These are phyloP conservation scores for Casuarina equisetifolia DNA, from an alignment of 306 rosid species.

Conservation along the genomic window DNA sequence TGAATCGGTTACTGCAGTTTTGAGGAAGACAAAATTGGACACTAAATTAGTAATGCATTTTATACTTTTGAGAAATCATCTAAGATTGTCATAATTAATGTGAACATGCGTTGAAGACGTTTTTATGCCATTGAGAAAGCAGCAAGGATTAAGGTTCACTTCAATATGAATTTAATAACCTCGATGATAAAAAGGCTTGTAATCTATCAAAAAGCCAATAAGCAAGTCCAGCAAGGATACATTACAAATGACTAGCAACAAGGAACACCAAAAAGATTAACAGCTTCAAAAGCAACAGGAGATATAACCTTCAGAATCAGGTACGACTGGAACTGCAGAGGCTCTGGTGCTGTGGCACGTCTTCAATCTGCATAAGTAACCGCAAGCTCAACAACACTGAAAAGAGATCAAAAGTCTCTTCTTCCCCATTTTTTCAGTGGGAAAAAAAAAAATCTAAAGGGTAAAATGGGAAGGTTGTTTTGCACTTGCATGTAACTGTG, in stretches of 20 bases:
- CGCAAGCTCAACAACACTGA: slow-evolving; percentile 22
- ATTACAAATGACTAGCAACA: slow-evolving; percentile 8
- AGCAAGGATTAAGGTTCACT: not conserved
- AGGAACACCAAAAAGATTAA: slow-evolving; percentile 21
- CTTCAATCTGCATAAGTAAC: slow-evolving; percentile 67
- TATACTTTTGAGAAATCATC: not conserved
- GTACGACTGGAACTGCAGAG: slow-evolving; percentile 85
- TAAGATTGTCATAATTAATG: not conserved
- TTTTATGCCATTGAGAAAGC: not conserved
- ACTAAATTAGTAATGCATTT: not conserved
- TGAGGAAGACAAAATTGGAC: not conserved
- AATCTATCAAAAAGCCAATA: not conserved
- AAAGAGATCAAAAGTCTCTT: not conserved
- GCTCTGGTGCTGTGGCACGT: slow-evolving; percentile 75
- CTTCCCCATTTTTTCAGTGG: not conserved
- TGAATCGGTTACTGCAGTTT: slow-evolving; percentile 78
- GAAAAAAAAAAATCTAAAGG: not conserved
- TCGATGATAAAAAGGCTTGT: not conserved
- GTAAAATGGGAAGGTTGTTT: not conserved
- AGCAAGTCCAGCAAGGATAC: not conserved
- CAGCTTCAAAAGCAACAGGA: slow-evolving; percentile 23
- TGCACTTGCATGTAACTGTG: not conserved
- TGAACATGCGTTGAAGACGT: not conserved
- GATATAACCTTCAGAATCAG: slow-evolving; percentile 84
- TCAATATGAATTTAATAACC: not conserved